Percentiles rank a stretch among this genome's conserved stretches.
These are phyloP conservation scores for Aspergillus intermedius DNA, from an alignment of 2,329 filamentous ascomycete species.

Conservation along the genomic window DNA sequence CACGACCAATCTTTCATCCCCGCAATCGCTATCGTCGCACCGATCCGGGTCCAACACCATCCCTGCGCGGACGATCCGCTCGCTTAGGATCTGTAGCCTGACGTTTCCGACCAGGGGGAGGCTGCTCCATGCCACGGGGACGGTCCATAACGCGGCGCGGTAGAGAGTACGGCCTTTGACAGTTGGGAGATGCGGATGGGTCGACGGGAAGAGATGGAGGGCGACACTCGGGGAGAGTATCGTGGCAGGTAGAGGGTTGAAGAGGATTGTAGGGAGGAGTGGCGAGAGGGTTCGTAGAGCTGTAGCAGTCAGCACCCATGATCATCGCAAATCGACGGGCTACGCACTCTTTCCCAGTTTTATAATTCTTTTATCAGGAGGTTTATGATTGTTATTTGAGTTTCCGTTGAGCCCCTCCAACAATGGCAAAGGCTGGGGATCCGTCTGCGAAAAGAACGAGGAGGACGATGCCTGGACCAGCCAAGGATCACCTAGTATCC, in stretches of 20 bases:
- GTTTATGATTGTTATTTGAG: constrained; percentile 37
- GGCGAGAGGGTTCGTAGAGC: constrained; percentile 57
- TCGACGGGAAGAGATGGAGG: constrained; percentile 59
- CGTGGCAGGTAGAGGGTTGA: constrained; percentile 55
- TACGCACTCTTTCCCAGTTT: constrained; percentile 56
- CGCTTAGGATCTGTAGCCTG: constrained; percentile 76
- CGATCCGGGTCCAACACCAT: constrained; percentile 31
- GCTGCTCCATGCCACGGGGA: constrained; percentile 90
- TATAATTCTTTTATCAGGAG: constrained; percentile 53
- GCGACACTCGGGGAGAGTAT: constrained; percentile 57
- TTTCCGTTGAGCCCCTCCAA: constrained; percentile 17
- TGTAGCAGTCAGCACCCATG: constrained; percentile 21
- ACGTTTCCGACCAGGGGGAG: constrained; percentile 89
- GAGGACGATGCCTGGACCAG: constrained; percentile 16
- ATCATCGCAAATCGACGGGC: not conserved
- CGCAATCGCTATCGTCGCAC: constrained; percentile 23
- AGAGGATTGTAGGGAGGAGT: constrained; percentile 54
- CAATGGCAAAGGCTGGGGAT: constrained; percentile 12
- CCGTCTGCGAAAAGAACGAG: constrained; percentile 20
- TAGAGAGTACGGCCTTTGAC: constrained; percentile 88
- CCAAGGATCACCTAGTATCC: constrained; percentile 31
- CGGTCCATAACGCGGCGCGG: constrained; percentile 89
- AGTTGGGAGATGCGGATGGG: constrained; percentile 65
- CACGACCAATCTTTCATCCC: constrained; percentile 75
- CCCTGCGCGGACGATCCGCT: constrained; percentile 69